Percentiles rank a stretch among this genome's conserved stretches.
phyloP scores from a whole-genome alignment of 2,329 filamentous ascomycete genomes.

The Aspergillus oerlinghausenensis region DNA sequence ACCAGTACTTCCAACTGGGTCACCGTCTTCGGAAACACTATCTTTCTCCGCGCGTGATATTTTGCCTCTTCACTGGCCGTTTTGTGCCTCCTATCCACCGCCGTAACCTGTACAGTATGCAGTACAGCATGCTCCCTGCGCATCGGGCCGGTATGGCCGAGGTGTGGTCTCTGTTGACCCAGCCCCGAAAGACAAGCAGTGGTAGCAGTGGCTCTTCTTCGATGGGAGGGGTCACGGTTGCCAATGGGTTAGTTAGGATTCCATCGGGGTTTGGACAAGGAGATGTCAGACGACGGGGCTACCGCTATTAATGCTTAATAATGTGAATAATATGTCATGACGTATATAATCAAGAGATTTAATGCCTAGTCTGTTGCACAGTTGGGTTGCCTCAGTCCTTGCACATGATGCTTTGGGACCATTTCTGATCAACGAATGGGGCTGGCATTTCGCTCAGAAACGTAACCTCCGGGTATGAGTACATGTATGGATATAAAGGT shows the following conservation, averaged over 20 bases:
- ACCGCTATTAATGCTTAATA: slow-evolving; percentile 20
- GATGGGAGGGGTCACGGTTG: slow-evolving; percentile 18
- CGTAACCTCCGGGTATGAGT: background rate
- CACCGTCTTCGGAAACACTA: slow-evolving; percentile 93
- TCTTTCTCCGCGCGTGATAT: slow-evolving; percentile 77
- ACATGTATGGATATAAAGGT: background rate
- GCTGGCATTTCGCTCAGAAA: background rate
- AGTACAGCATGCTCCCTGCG: slow-evolving; percentile 95
- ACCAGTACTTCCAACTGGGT: slow-evolving; percentile 94
- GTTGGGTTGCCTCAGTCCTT: background rate
- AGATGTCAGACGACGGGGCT: slow-evolving; percentile 30
- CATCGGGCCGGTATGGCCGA: slow-evolving; percentile 73
- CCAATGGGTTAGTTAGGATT: slow-evolving; percentile 29
- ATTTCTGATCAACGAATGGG: background rate
- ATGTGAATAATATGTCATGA: background rate
- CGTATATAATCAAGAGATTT: background rate
- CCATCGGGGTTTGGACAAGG: slow-evolving; percentile 29
- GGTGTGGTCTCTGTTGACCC: slow-evolving; percentile 72
- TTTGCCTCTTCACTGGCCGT: slow-evolving; percentile 81
- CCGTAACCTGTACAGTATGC: slow-evolving; percentile 89
- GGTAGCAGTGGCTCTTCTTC: slow-evolving; percentile 22
- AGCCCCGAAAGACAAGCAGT: slow-evolving; percentile 32
- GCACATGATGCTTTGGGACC: background rate
- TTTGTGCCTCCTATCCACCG: slow-evolving; percentile 95
- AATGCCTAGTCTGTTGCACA: background rate